Percentiles rank a stretch among this genome's conserved stretches.
These are phyloP conservation scores for Auricularia sp. DNA, from an alignment of 768 basidiomycete species.

Conservation along the genomic window DNA sequence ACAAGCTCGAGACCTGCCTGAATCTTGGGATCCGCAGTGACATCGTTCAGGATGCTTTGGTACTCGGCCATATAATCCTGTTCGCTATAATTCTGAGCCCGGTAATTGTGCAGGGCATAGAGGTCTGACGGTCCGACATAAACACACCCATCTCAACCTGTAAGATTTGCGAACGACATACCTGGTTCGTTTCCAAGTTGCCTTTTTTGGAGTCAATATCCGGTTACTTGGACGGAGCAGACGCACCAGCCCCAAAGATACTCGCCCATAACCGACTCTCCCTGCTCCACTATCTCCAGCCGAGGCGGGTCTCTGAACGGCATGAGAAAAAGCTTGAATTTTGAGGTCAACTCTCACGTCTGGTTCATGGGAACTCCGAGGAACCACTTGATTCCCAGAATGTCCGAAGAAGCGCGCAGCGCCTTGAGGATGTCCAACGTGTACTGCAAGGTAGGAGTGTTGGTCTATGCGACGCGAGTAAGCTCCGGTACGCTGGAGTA, in stretches of 20 bases:
- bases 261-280: not conserved
- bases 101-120: not conserved
- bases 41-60: not conserved
- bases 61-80: not conserved
- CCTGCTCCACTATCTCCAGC: not conserved
- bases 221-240: not conserved
- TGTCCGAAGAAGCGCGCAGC: conserved; percentile 45
- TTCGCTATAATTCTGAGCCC: not conserved
- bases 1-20: not conserved
- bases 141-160: too few relatives aligned
- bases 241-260: not conserved
- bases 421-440: conserved; percentile 59
- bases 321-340: not conserved
- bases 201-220: not conserved
- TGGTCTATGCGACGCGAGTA: conserved; percentile 38
- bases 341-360: conserved; percentile 17
- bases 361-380: conserved; percentile 28
- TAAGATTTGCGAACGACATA: not conserved
- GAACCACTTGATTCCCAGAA: conserved; percentile 60
- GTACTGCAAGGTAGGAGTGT: conserved; percentile 57
- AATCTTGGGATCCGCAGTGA: not conserved
- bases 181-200: not conserved
- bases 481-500: not conserved
- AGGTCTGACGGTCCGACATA: not conserved
- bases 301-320: not conserved